Evolutionary conservation across 129 eudicot genomes (phyloP), one percentile per base, ranked within the genome.

Genomic region (Tanacetum coccineum): DNA sequence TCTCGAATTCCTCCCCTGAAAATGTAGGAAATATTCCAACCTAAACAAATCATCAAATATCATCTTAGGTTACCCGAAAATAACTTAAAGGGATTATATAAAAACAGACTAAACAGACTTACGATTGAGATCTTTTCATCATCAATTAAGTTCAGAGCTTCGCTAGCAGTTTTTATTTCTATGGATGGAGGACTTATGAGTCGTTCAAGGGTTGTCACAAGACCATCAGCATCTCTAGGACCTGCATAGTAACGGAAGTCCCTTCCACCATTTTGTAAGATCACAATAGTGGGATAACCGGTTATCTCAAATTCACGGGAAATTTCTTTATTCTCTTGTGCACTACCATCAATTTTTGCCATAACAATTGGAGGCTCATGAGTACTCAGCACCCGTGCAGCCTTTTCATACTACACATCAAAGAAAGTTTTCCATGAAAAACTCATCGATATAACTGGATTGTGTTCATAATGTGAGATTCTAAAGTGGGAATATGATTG

Each of bases 271-370:
- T 80, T 82, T 76, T 81, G 79, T 17, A 85, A 57, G 55, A 84
- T 78, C 73, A 84, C 83, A 26, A 87, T 76, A 9, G 91, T 87
- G 47, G 95, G 95, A 69, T 74, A 82, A 30, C 95, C 91, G 9
- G 62, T 73, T 56, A 84, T 44, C 12, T 76, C 67, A 44, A 22
- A 84, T 59, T 76, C 40, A n/a, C 54, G 55, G 3, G 82, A 75
- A 48, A 84, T 56, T 4, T 71, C 82, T 67, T 60, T 79, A 60
- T 81, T 87, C 47, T 21, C 60, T 44, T 81, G 87, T 1, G 76
- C 87, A 22, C 66, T 79, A 5, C 79, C 87, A 39, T 87, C 90
- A 32, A 87, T 75, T 66, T 87, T 87, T n/a, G 95, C 87, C 17
- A 87, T 70, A 66, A 79, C 73, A 36, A 87, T 67, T 8, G 84